Conservation (phyloP, 2,329 filamentous ascomycete genomes). For the Cladosporium colombiae region DNA sequence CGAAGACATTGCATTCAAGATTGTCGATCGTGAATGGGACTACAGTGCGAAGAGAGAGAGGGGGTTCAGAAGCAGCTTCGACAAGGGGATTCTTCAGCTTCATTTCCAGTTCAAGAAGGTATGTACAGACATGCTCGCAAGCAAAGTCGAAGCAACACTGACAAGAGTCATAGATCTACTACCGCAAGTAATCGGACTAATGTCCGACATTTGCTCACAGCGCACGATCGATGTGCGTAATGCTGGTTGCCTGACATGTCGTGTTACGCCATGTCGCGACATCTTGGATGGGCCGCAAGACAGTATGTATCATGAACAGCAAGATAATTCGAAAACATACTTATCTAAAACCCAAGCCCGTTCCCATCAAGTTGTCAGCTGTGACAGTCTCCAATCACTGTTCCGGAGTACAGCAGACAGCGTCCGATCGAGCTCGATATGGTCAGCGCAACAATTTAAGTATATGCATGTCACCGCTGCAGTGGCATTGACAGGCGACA, state of each 20-base stretch:
- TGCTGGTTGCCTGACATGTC: not conserved
- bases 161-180: slow-evolving; percentile 45
- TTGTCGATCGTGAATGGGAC: slow-evolving; percentile 98
- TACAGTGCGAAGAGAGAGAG: slow-evolving; percentile 94
- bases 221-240: not conserved
- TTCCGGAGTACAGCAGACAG: not conserved
- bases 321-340: not conserved
- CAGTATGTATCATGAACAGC: slow-evolving; percentile 9
- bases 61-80: slow-evolving; percentile 94
- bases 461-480: slow-evolving; percentile 17
- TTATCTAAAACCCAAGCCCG: not conserved
- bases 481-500: slow-evolving; percentile 20
- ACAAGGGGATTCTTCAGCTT: slow-evolving; percentile 94
- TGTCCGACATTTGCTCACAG: not conserved
- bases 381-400: not conserved
- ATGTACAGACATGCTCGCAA: not conserved
- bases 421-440: not conserved
- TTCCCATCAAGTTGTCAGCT: not conserved
- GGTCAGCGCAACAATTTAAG: not conserved
- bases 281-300: not conserved
- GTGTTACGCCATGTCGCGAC: not conserved
- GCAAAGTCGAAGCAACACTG: slow-evolving; percentile 20
- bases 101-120: slow-evolving; percentile 99
- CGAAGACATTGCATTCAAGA: slow-evolving; percentile 93
- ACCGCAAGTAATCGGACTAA: slow-evolving; percentile 42